Evolutionary conservation across 106 monocot genomes (phyloP), one percentile per base, ranked within the genome.

Genomic region (Allium cepa): DNA sequence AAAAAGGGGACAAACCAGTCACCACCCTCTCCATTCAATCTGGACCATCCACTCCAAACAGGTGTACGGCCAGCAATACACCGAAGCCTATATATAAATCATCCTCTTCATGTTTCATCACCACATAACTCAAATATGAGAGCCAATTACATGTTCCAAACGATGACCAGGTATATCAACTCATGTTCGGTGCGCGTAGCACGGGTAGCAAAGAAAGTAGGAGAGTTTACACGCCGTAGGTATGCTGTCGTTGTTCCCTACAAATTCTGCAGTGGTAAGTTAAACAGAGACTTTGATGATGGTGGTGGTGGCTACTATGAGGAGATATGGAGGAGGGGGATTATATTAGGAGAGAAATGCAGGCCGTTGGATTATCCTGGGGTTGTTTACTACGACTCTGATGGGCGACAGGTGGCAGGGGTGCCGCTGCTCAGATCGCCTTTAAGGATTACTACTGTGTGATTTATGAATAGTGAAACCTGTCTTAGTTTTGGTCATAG

Each of bases 311-410:
- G 11, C 17, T 4, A 26, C 3, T 71, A 51, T 3, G 69, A 62
- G 7, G 80, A 56, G 27, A 53, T 79, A 18, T 79, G 83, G 83
- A 75, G 74, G 58, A 64, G 56, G n/a, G 26, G 61, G 12, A 83
- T 83, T 7, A 68, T 83, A 17, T 61, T 83, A 71, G 83, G 83
- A 36, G 79, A 69, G 68, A 83, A 79, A 70, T 83, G 83, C 51
- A 66, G 64, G 53, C 79, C 78, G 10, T 67, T 77, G 46, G 78
- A 79, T 45, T 83, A 79, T 58, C 68, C 75, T 0, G 82, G 82
- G 5, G 82, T 60, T 1, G 75, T 82, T 12, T 63, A 78, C 56
- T 82, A 82, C 8, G 78, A 82, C 16, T 45, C 67, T 46, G 61
- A 64, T 36, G 79, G 79, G 15, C 17, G 53, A 14, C 66, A 46